Conservation (phyloP, 148 eudicot species). For the Nepenthes mirabilis region DNA sequence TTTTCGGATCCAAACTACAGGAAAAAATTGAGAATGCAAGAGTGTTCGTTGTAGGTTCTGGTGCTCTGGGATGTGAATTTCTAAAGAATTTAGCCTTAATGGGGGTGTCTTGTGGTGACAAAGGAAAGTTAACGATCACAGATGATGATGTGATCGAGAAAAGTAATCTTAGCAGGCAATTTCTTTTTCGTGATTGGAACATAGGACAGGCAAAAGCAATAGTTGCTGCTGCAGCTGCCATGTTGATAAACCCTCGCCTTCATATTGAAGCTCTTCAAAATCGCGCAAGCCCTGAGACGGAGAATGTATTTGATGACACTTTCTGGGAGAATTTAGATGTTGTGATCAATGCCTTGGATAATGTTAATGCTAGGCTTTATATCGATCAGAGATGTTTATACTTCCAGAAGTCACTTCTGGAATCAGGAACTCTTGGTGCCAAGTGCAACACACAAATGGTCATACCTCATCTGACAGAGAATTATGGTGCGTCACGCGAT, state of each 20-base stretch:
- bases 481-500: conserved; percentile 75
- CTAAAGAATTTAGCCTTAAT: conserved; percentile 65
- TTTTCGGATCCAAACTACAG: conserved; percentile 65
- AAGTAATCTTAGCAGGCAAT: conserved; percentile 74
- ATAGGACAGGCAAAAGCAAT: conserved; percentile 76
- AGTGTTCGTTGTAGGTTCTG: conserved; percentile 63
- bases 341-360: conserved; percentile 65
- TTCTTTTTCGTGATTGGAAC: conserved; percentile 76
- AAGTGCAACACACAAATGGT: conserved; percentile 80
- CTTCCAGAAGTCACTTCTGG: conserved; percentile 66
- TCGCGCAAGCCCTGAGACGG: conserved; percentile 65
- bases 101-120: conserved; percentile 60
- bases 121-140: conserved; percentile 59
- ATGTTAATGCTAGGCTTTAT: conserved; percentile 69
- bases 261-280: conserved; percentile 65
- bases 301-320: conserved; percentile 57
- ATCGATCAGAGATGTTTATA: conserved; percentile 65
- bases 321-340: conserved; percentile 61
- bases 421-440: conserved; percentile 72
- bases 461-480: conserved; percentile 69
- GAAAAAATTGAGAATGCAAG: conserved; percentile 54
- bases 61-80: conserved; percentile 72
- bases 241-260: conserved; percentile 39
- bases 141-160: conserved; percentile 81
- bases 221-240: conserved; percentile 67